Evolutionary conservation across 2,329 filamentous ascomycete species (phyloP).

Genomic region (Alternaria sp.): DNA sequence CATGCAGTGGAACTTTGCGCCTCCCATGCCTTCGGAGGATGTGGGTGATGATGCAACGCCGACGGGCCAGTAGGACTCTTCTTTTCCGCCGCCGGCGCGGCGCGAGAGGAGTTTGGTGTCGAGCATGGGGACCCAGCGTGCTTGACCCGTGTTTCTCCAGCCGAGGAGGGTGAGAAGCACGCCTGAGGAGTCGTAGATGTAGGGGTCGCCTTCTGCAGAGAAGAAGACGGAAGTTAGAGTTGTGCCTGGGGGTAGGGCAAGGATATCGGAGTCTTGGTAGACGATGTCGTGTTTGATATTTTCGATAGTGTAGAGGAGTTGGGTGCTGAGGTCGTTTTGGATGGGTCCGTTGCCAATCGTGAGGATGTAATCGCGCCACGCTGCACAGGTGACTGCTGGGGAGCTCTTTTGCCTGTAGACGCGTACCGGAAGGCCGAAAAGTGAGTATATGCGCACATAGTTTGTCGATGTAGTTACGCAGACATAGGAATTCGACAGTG

Average conservation of each 20-base stretch:
- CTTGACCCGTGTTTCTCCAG: conserved; percentile 86
- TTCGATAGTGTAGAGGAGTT: conserved; percentile 88
- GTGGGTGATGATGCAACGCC: conserved; percentile 76
- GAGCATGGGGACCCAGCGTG: conserved; percentile 88
- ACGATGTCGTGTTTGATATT: conserved; percentile 92
- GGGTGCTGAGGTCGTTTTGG: conserved; percentile 75
- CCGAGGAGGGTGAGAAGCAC: conserved; percentile 86
- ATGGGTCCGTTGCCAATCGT: conserved; percentile 93
- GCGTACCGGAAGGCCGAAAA: conserved; percentile 87
- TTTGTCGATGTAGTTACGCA: conserved; percentile 85
- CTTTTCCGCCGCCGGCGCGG: conserved; percentile 81
- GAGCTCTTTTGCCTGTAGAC: conserved; percentile 91
- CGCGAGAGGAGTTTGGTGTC: conserved; percentile 86
- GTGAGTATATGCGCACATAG: conserved; percentile 90
- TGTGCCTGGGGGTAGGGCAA: conserved; percentile 78
- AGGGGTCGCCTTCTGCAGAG: conserved; percentile 91
- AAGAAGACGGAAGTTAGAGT: conserved; percentile 87
- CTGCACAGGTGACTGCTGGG: conserved; percentile 89
- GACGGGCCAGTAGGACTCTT: conserved; percentile 93
- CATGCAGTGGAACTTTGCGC: conserved; percentile 95
- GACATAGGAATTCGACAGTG: conserved; percentile 87
- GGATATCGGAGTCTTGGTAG: conserved; percentile 91
- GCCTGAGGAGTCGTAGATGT: conserved; percentile 92
- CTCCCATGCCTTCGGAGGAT: conserved; percentile 72
- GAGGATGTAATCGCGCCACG: conserved; percentile 95